Evolutionary conservation across 2,329 filamentous ascomycete species (phyloP), one percentile per base, ranked within the genome.

Genomic region (Pseudogymnoascus destructans): DNA sequence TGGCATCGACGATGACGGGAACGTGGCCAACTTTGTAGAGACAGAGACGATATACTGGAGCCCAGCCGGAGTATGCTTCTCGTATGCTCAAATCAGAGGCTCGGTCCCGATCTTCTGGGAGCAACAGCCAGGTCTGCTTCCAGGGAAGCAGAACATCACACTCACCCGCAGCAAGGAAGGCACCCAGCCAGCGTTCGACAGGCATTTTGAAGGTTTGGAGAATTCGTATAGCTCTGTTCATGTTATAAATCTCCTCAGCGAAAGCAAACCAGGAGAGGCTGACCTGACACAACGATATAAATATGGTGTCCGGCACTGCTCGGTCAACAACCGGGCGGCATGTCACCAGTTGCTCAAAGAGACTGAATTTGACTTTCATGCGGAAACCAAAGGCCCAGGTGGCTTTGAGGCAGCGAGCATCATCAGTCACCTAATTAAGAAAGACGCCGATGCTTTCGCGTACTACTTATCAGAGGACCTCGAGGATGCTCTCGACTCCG

Each of bases 1-100:
- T 64, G 93, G 93, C 36, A 95, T 98, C 63, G 93, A 98, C 68
- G 93, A 98, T 69, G 90, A 97, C 67, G 93, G 93, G 11, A 89
- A 97, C 66, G 93, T 97, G 25, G 91, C 93, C 61, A 98, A 98
- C 71, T 98, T 95, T 71, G 93, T 97, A n/a, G 93, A 98, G 72
- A 93, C 90, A 0, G 93, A 98, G 72, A 95, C 90, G 0, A 83
- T 92, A 38, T 91, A 95, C 68, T 95, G 88, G 86, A 86, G 85
- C 64, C 87, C 87, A 0, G 77, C 76, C 0, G 81, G 82, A 3
- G 74, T 89, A 5, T 82, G 89, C 58, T 97, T 97, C 69, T 97
- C 93, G 0, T 98, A 96, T 70, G 89, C 85, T 1, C 93, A 98
- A 71, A 82, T 95, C 23, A 82, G 93, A 65, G 93, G 93, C 35